Evolutionary conservation across 1,284 basidiomycete species (phyloP), one percentile per base, ranked within the genome.

Genomic region (Wallemia ichthyophaga): DNA sequence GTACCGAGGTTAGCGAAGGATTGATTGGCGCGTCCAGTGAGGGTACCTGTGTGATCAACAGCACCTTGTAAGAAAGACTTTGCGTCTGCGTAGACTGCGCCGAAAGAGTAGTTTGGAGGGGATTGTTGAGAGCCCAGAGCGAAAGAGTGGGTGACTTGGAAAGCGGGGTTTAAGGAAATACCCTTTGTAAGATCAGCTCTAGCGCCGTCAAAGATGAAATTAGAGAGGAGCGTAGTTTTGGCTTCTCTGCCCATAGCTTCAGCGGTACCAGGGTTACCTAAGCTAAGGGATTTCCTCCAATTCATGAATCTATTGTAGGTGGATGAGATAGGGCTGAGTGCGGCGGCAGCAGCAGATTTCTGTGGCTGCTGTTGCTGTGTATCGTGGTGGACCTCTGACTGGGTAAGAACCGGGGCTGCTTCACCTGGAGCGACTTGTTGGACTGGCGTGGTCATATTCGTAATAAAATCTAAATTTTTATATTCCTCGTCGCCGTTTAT

Each of bases 141-240:
- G 73, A 99, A 96, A 48, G 88, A 86, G 71, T 99, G 94, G 61
- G 89, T 91, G 67, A 96, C 84, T 75, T 96, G 91, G 79, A 98
- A 99, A 60, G 86, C 81, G 27, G 94, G 94, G 71, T 81, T 88
- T 69, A 85, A 78, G 60, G 87, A 94, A 64, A 98, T 75, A 64
- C 79, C 83, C 74, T 98, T 99, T 61, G 87, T 84, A 65, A 98
- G 75, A 73, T 99, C 94, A 58, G 94, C 94, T 65, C 91, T 78
- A 23, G 76, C 92, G 63, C 94, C 94, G 74, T 99, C 94, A 70
- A 96, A 98, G 69, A 91, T 80, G 72, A 83, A 92, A 75, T 95
- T 95, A 62, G 81, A 83, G 62, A 95, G 73, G 69, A 88, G 87
- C 21, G 88, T 92, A 62, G 79, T 62, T 58, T 66, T 65, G 56